Conservation (phyloP, 306 rosid genomes). For the Rosa persica region DNA sequence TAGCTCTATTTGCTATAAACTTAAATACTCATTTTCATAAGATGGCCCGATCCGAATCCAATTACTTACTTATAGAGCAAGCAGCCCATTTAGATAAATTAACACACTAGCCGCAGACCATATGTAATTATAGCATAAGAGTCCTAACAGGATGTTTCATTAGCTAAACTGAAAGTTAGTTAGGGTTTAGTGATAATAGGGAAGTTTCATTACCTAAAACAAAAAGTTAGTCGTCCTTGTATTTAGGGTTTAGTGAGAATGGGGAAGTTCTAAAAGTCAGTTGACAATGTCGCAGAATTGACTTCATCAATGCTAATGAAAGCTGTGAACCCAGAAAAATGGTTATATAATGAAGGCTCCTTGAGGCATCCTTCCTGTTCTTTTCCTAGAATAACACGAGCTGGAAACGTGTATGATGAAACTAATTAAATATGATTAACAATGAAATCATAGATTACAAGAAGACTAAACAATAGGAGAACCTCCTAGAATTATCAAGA, state of each 20-base stretch:
- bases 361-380: neutral
- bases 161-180: neutral
- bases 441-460: neutral
- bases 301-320: neutral
- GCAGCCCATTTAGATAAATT: too few species aligned
- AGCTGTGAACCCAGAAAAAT: neutral
- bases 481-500: neutral
- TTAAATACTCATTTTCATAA: too few species aligned
- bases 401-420: neutral
- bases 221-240: neutral
- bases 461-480: neutral
- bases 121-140: too few species aligned
- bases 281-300: neutral
- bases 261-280: too few species aligned
- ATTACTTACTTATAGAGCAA: too few species aligned
- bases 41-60: too few species aligned
- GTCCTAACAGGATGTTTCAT: too few species aligned
- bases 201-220: neutral
- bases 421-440: neutral
- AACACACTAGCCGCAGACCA: too few species aligned
- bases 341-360: neutral
- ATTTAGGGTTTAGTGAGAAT: neutral
- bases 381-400: slow-evolving; percentile 1
- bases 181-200: neutral
- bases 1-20: too few species aligned